Percentiles rank a stretch among this genome's conserved stretches.
Conservation (phyloP, 257 asterid species). For the Mentha longifolia region DNA sequence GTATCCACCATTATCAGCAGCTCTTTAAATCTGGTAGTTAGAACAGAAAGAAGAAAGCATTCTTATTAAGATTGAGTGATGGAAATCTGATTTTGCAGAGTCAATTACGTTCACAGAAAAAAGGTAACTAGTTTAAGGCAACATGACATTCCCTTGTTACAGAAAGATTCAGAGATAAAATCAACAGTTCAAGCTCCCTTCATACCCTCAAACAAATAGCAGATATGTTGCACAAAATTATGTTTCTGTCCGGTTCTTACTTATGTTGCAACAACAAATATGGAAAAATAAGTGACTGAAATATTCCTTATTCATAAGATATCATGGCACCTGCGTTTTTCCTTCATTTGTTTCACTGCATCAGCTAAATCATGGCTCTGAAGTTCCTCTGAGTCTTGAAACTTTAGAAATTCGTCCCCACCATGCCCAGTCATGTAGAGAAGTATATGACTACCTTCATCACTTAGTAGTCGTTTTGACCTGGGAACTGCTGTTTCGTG, state of each 20-base stretch:
- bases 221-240: not conserved
- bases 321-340: constrained; percentile 70
- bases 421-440: constrained; percentile 99
- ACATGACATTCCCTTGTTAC: not conserved
- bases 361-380: constrained; percentile 99
- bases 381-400: constrained; percentile 98
- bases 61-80: constrained; percentile 23
- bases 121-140: not conserved
- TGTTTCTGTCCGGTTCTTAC: not conserved
- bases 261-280: not conserved
- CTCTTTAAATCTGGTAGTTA: constrained; percentile 82
- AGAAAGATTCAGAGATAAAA: constrained; percentile 4
- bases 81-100: constrained; percentile 14
- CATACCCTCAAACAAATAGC: constrained; percentile 25
- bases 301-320: constrained; percentile 4
- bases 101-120: constrained; percentile 21
- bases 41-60: constrained; percentile 32
- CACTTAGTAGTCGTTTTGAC: constrained; percentile 96
- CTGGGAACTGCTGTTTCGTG: constrained; percentile 94
- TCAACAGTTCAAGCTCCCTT: constrained; percentile 19
- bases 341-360: constrained; percentile 99
- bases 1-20: constrained; percentile 98
- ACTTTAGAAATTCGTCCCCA: constrained; percentile 96
- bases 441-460: constrained; percentile 97
- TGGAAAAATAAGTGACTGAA: not conserved